Evolutionary conservation across 345 rosid genomes (phyloP).

Genomic region (Syzygium aromaticum): DNA sequence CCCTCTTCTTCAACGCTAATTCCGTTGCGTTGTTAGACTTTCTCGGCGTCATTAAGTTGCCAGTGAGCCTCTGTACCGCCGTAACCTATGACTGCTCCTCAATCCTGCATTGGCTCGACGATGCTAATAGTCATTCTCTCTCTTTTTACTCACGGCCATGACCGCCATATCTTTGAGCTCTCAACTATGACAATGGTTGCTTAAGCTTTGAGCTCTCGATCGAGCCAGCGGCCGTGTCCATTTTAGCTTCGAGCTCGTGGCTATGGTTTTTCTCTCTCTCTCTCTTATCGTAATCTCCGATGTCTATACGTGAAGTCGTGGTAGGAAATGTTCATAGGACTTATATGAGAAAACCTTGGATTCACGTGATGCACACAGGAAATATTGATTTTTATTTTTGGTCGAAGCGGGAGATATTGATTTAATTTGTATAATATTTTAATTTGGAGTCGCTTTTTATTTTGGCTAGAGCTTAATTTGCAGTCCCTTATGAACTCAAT

Average conservation of each 20-base stretch:
- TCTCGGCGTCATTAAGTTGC: too few relatives aligned
- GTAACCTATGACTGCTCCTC: too few relatives aligned
- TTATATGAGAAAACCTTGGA: background rate
- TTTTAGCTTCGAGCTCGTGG: background rate
- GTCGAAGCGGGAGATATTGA: background rate
- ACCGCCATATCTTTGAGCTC: too few relatives aligned
- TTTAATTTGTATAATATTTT: background rate
- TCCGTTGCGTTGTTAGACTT: too few relatives aligned
- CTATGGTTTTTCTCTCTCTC: background rate
- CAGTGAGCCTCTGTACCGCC: too few relatives aligned
- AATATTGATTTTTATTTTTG: background rate
- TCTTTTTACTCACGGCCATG: too few relatives aligned
- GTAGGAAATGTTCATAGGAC: background rate
- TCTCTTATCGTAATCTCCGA: background rate
- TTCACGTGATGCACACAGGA: background rate
- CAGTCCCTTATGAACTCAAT: background rate
- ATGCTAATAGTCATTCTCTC: too few relatives aligned
- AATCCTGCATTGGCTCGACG: too few relatives aligned
- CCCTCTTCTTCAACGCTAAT: too few relatives aligned
- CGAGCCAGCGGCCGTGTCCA: background rate
- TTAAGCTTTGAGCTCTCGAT: background rate
- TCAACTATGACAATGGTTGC: background rate
- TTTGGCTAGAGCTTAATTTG: background rate
- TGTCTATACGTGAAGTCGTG: background rate
- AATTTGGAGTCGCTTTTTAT: background rate